A percentile compares a stretch with the other conserved stretches of the same genome.
These are phyloP conservation scores for Amylostereum chailletii DNA, from an alignment of 1,284 basidiomycete genomes.

Conservation along the genomic window DNA sequence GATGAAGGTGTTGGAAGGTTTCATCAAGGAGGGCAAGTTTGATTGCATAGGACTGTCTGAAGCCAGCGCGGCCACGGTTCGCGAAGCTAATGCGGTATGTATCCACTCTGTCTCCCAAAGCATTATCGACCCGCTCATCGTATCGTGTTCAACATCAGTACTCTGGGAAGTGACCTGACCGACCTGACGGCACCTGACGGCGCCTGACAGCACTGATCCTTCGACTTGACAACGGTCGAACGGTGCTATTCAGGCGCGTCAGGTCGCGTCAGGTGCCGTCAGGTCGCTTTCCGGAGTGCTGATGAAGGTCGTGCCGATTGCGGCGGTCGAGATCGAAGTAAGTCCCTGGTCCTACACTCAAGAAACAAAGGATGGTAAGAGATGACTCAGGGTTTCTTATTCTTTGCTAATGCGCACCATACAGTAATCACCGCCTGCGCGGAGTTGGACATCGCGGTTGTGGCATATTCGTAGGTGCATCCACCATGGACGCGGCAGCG, in stretches of 20 bases:
- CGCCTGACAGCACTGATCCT: too few relatives aligned
- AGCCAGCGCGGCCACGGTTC: constrained; percentile 27
- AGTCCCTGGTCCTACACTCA: constrained; percentile 40
- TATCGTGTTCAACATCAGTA: too few relatives aligned
- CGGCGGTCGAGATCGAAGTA: constrained; percentile 43
- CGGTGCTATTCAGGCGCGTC: too few relatives aligned
- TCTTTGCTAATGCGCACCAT: constrained; percentile 2
- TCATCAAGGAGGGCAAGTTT: constrained; percentile 23
- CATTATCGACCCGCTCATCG: too few relatives aligned
- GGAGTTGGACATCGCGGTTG: constrained; percentile 39
- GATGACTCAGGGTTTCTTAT: constrained; percentile 20
- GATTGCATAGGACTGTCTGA: constrained; percentile 32
- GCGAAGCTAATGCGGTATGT: constrained; percentile 24
- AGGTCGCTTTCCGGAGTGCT: too few relatives aligned
- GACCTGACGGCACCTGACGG: too few relatives aligned
- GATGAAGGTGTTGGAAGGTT: constrained; percentile 8
- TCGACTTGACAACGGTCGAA: too few relatives aligned
- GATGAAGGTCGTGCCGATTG: constrained; percentile 32
- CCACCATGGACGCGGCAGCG: too few relatives aligned
- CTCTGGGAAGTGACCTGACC: too few relatives aligned
- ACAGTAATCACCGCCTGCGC: constrained; percentile 26
- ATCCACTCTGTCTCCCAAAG: too few relatives aligned
- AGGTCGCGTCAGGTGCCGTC: too few relatives aligned
- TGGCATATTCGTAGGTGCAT: constrained; percentile 34
- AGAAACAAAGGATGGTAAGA: constrained; percentile 31